Conservation (phyloP, 2,329 filamentous ascomycete genomes). For the Ophiostoma sp. region DNA sequence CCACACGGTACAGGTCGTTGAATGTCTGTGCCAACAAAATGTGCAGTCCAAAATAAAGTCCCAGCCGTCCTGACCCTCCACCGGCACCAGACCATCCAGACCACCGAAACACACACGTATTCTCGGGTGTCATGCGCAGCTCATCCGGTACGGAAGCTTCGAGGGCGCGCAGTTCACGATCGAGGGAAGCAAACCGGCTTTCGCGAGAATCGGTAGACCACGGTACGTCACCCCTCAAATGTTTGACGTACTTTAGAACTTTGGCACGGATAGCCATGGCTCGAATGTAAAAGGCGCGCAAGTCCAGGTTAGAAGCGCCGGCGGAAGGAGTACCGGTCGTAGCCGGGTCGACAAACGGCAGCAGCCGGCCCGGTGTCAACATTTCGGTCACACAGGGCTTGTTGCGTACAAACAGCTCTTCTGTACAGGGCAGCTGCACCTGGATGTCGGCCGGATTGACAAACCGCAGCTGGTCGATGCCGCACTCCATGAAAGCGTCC, state of each 20-base stretch:
- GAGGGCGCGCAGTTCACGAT: slow-evolving; percentile 20
- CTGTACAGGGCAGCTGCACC: slow-evolving; percentile 25
- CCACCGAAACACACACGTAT: slow-evolving; percentile 21
- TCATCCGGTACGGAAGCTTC: slow-evolving; percentile 17
- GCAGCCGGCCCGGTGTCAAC: slow-evolving; percentile 21
- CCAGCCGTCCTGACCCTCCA: slow-evolving; percentile 14
- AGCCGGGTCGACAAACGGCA: slow-evolving; percentile 16
- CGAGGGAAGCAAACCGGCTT: slow-evolving; percentile 16
- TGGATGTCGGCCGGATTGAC: slow-evolving; percentile 25
- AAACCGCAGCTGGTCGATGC: slow-evolving; percentile 28
- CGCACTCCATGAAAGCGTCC: slow-evolving; percentile 25
- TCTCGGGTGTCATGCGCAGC: slow-evolving; percentile 15
- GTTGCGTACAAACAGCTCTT: slow-evolving; percentile 24
- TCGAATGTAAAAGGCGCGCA: slow-evolving; percentile 25
- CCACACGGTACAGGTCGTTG: slow-evolving; percentile 27
- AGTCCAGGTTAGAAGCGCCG: slow-evolving; percentile 14
- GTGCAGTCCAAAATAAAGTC: slow-evolving; percentile 25
- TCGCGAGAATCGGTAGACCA: slow-evolving; percentile 22
- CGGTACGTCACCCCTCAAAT: slow-evolving; percentile 23
- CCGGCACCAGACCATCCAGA: slow-evolving; percentile 5
- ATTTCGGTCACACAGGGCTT: slow-evolving; percentile 22
- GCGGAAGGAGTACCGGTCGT: neutral
- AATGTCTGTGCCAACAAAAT: slow-evolving; percentile 26
- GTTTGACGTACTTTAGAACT: slow-evolving; percentile 26
- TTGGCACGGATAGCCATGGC: slow-evolving; percentile 23